phyloP scores from a whole-genome alignment of 441 rosid species.

The Jatropha podagrica region DNA sequence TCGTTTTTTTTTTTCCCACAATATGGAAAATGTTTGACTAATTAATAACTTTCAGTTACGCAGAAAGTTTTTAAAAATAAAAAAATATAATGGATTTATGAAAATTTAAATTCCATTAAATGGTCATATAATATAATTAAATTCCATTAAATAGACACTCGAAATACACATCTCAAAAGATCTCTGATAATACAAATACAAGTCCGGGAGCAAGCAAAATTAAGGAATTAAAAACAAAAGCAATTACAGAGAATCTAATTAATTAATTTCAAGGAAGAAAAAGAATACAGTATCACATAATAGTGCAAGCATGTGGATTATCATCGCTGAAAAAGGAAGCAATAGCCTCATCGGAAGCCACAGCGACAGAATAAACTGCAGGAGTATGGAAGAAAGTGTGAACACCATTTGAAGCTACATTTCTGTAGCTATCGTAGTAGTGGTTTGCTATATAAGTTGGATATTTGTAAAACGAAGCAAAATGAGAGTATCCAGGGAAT shows the following conservation, averaged over 20 bases:
- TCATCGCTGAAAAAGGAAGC: slow-evolving; percentile 90
- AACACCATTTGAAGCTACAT: slow-evolving; percentile 42
- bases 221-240: neutral
- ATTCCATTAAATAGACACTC: too few species aligned
- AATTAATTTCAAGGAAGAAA: too few species aligned
- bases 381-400: slow-evolving; percentile 93
- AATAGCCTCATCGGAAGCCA: slow-evolving; percentile 74
- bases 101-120: too few species aligned
- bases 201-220: neutral
- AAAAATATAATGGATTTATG: too few species aligned
- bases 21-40: too few species aligned
- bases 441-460: slow-evolving; percentile 76
- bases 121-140: too few species aligned
- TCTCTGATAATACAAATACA: too few species aligned
- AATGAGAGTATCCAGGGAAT: slow-evolving; percentile 69
- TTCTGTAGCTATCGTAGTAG: slow-evolving; percentile 61
- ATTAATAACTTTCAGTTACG: too few species aligned
- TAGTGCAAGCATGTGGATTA: slow-evolving; percentile 78
- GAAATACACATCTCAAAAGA: too few species aligned
- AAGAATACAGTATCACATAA: slow-evolving; percentile 44
- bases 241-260: too few species aligned
- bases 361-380: slow-evolving; percentile 70
- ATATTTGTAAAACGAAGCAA: slow-evolving; percentile 76
- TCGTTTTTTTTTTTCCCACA: too few species aligned
- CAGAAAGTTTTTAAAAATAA: too few species aligned